phyloP scores from a whole-genome alignment of 2,329 filamentous ascomycete species.

The Phaeosphaeriaceae sp. region DNA sequence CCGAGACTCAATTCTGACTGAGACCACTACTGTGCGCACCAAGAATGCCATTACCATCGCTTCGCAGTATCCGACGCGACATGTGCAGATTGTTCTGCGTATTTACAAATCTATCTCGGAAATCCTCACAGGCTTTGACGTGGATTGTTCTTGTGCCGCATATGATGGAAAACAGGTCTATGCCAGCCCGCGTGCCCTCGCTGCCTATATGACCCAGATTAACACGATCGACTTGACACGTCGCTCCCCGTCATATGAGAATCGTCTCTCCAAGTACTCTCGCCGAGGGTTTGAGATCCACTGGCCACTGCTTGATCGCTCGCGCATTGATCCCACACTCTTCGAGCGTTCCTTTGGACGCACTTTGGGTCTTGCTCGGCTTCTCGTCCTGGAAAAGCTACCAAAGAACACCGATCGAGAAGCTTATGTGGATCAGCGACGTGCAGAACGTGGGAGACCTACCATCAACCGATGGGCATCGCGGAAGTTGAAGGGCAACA shows the following conservation, averaged over 20 bases:
- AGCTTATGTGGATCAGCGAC: slow-evolving; percentile 71
- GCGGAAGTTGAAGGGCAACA: slow-evolving; percentile 66
- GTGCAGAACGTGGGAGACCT: slow-evolving; percentile 75
- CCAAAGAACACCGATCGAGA: slow-evolving; percentile 74
- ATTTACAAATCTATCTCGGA: slow-evolving; percentile 85
- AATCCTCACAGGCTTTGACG: slow-evolving; percentile 87
- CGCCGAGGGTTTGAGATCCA: slow-evolving; percentile 85
- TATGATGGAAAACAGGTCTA: slow-evolving; percentile 84
- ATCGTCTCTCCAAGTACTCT: slow-evolving; percentile 80
- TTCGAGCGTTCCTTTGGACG: slow-evolving; percentile 81
- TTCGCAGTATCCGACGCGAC: slow-evolving; percentile 81
- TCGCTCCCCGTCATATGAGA: slow-evolving; percentile 86
- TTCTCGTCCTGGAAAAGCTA: slow-evolving; percentile 80
- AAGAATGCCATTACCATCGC: slow-evolving; percentile 89
- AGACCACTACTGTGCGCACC: slow-evolving; percentile 83
- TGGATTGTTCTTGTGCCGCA: slow-evolving; percentile 82
- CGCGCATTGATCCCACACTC: slow-evolving; percentile 82
- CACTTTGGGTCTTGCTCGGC: slow-evolving; percentile 77
- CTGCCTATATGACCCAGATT: slow-evolving; percentile 80
- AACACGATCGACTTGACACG: slow-evolving; percentile 82
- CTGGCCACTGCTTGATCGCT: slow-evolving; percentile 77
- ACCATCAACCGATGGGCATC: slow-evolving; percentile 52
- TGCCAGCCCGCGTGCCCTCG: slow-evolving; percentile 76
- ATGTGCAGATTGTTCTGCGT: slow-evolving; percentile 85
- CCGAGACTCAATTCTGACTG: slow-evolving; percentile 78